A percentile compares a stretch with the other conserved stretches of the same genome.
Evolutionary conservation across 495 filamentous ascomycete species (phyloP).

Genomic region (Penicillium verhagenii): DNA sequence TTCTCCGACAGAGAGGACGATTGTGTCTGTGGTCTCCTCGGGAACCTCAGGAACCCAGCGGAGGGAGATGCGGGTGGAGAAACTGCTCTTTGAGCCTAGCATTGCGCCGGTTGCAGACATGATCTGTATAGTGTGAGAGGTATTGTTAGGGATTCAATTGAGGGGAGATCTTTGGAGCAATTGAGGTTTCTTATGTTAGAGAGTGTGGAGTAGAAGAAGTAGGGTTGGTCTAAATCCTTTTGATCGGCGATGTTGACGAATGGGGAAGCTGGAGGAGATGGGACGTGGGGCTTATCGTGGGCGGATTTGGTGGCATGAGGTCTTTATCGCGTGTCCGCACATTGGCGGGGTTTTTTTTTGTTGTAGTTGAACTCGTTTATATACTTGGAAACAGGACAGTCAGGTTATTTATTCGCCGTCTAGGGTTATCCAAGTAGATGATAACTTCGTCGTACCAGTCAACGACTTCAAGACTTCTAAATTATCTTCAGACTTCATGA

Average conservation of each 20-base stretch:
- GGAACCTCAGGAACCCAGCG: constrained; percentile 18
- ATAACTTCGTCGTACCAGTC: too few species aligned
- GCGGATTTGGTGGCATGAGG: background rate
- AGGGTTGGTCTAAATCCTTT: background rate
- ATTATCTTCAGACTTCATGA: too few species aligned
- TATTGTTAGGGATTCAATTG: background rate
- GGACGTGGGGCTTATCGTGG: background rate
- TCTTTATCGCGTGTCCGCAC: background rate
- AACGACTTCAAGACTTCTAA: too few species aligned
- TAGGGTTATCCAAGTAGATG: too few species aligned
- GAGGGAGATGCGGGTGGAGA: constrained; percentile 16
- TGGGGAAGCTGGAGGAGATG: constrained; percentile 19
- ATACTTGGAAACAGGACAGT: too few species aligned
- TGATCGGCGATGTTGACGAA: constrained; percentile 10
- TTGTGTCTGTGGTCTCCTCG: constrained; percentile 17
- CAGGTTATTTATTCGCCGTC: too few species aligned
- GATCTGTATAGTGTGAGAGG: background rate
- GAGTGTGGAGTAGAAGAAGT: background rate
- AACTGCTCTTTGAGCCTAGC: constrained; percentile 5
- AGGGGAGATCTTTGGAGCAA: too few species aligned
- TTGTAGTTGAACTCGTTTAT: too few species aligned
- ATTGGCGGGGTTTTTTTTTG: background rate
- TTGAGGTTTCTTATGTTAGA: background rate
- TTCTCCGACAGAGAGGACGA: constrained; percentile 16
- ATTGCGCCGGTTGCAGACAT: constrained; percentile 12